phyloP scores from a whole-genome alignment of 768 basidiomycete genomes.

The Epithele typhae region DNA sequence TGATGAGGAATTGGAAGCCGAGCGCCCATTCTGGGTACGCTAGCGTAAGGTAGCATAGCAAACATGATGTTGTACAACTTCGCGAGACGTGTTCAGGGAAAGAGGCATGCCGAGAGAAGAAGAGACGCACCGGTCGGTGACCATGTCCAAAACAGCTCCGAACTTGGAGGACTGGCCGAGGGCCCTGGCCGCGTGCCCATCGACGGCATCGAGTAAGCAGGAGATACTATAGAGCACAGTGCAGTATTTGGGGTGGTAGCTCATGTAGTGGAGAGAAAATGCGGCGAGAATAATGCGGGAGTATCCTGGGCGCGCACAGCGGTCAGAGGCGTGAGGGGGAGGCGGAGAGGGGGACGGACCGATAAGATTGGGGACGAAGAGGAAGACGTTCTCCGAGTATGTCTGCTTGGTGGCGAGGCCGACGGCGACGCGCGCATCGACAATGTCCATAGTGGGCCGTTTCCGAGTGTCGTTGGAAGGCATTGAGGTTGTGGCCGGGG shows the following conservation, averaged over 20 bases:
- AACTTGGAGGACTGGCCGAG: constrained; percentile 93
- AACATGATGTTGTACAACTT: constrained; percentile 94
- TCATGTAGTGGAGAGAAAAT: constrained; percentile 88
- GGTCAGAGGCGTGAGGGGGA: constrained; percentile 2
- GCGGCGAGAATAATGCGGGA: constrained; percentile 87
- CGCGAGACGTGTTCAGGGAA: neutral
- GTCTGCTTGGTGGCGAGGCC: constrained; percentile 83
- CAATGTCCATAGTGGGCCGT: constrained; percentile 58
- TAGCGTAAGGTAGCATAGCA: constrained; percentile 89
- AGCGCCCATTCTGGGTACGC: constrained; percentile 85
- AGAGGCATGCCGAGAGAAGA: no score
- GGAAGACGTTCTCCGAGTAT: constrained; percentile 93
- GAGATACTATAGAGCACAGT: constrained; percentile 87
- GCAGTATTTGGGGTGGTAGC: constrained; percentile 88
- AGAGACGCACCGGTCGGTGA: constrained; percentile 81
- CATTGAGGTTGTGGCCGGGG: constrained; percentile 16
- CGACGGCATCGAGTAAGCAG: constrained; percentile 91
- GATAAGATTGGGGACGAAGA: constrained; percentile 96
- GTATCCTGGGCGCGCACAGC: constrained; percentile 57
- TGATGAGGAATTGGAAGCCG: constrained; percentile 91
- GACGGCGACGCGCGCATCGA: constrained; percentile 82
- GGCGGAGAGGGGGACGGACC: constrained; percentile 43
- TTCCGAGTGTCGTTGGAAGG: constrained; percentile 29
- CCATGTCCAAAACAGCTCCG: constrained; percentile 98
- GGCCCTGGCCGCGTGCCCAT: constrained; percentile 87